Evolutionary conservation across 495 filamentous ascomycete species (phyloP).

Genomic region (Podospora pseudocomata): DNA sequence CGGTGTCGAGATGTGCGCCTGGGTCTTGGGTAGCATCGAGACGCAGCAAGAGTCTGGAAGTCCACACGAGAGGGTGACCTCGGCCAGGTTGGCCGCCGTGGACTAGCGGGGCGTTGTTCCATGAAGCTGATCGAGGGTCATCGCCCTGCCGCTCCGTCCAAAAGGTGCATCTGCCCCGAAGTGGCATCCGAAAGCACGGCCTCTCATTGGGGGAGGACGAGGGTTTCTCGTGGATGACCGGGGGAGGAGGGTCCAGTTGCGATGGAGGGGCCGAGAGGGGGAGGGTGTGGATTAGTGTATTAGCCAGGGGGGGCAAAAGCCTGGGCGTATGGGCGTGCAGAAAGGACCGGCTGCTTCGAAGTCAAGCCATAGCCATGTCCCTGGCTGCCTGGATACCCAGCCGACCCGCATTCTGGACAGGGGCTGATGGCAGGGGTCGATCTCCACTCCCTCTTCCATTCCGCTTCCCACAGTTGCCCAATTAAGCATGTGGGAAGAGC

Average conservation of each 20-base stretch:
- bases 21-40: not conserved
- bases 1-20: conserved; percentile 14
- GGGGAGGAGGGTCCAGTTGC: conserved; percentile 20
- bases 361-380: conserved; percentile 1
- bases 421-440: not conserved
- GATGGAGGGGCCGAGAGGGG: conserved; percentile 17
- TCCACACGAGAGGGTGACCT: conserved; percentile 3
- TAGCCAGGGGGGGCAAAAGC: conserved; percentile 3
- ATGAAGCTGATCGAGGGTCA: conserved; percentile 14
- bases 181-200: conserved; percentile 17
- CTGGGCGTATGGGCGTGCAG: too few relatives aligned
- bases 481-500: not conserved
- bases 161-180: conserved; percentile 26
- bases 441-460: not conserved
- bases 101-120: conserved; percentile 16
- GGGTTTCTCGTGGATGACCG: conserved; percentile 13
- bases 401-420: not conserved
- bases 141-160: conserved; percentile 16
- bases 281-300: conserved; percentile 13
- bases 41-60: conserved; percentile 2
- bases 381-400: conserved; percentile 2
- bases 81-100: conserved; percentile 8
- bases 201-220: conserved; percentile 23
- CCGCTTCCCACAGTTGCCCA: not conserved
- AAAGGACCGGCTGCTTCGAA: not conserved